Evolutionary conservation across 2,329 filamentous ascomycete genomes (phyloP).

Genomic region (Trichophyton equinum): DNA sequence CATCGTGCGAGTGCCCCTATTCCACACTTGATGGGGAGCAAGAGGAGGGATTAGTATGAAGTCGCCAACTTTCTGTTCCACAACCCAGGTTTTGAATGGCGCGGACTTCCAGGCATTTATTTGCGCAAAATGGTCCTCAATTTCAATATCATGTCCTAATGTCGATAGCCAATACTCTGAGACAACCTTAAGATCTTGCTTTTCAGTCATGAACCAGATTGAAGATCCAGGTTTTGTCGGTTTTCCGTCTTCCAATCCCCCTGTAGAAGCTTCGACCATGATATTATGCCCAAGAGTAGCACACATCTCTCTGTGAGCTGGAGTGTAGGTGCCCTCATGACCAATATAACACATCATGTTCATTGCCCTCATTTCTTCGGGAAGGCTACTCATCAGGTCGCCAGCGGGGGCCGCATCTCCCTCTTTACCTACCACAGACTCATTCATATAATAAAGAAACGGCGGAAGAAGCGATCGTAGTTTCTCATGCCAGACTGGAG

Average conservation of each 20-base stretch:
- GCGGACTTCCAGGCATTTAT: conserved; percentile 92
- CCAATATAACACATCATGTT: conserved; percentile 98
- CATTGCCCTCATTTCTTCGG: conserved; percentile 74
- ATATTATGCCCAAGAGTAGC: conserved; percentile 92
- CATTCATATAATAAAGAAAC: conserved; percentile 80
- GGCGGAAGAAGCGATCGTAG: conserved; percentile 66
- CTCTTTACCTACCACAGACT: conserved; percentile 45
- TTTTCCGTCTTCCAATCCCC: conserved; percentile 55
- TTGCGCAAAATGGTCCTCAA: conserved; percentile 93
- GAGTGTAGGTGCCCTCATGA: conserved; percentile 93
- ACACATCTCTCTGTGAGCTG: conserved; percentile 94
- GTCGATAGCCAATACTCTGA: conserved; percentile 89
- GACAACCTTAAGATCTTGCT: conserved; percentile 77
- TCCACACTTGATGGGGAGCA: conserved; percentile 97
- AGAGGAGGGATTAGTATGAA: conserved; percentile 88
- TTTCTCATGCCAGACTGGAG: conserved; percentile 69
- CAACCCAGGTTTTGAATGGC: conserved; percentile 81
- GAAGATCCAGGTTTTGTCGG: conserved; percentile 67
- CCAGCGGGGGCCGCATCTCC: conserved; percentile 53
- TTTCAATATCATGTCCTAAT: conserved; percentile 89
- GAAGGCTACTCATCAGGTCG: conserved; percentile 89
- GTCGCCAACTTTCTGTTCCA: conserved; percentile 81
- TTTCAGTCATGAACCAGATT: conserved; percentile 98
- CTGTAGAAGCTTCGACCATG: conserved; percentile 79
- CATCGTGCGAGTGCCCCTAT: conserved; percentile 86